Evolutionary conservation across 2,329 filamentous ascomycete species (phyloP).

Genomic region (Pyricularia grisea): DNA sequence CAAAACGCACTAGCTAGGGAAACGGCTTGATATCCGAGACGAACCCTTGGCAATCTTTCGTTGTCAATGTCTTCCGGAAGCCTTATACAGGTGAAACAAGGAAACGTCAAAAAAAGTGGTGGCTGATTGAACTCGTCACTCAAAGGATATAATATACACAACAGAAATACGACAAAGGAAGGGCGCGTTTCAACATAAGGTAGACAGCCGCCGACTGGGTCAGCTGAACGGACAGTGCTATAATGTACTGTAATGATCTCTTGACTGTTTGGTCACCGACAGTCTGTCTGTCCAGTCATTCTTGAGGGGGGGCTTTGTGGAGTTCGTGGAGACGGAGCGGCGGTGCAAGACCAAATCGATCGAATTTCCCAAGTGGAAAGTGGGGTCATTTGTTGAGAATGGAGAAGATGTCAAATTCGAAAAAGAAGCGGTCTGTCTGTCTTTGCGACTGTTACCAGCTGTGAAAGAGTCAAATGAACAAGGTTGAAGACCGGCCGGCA

Average conservation of each 20-base stretch:
- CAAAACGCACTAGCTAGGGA: neutral
- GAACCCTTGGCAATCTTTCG: neutral
- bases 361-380: constrained; percentile 1
- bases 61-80: neutral
- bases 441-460: neutral
- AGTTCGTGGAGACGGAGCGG: neutral
- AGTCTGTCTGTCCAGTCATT: neutral
- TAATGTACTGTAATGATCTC: neutral
- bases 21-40: constrained; percentile 1
- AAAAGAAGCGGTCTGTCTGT: neutral
- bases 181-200: neutral
- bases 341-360: neutral
- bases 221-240: neutral
- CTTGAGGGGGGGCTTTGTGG: neutral
- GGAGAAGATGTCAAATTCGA: neutral
- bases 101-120: neutral
- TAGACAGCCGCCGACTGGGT: neutral
- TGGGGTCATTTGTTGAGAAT: neutral
- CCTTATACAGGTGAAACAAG: neutral
- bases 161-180: neutral
- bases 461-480: neutral
- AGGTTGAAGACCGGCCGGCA: neutral
- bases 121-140: neutral
- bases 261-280: neutral
- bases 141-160: neutral